Conservation (phyloP, 2,329 filamentous ascomycete genomes). For the Drechslerella dactyloides region DNA sequence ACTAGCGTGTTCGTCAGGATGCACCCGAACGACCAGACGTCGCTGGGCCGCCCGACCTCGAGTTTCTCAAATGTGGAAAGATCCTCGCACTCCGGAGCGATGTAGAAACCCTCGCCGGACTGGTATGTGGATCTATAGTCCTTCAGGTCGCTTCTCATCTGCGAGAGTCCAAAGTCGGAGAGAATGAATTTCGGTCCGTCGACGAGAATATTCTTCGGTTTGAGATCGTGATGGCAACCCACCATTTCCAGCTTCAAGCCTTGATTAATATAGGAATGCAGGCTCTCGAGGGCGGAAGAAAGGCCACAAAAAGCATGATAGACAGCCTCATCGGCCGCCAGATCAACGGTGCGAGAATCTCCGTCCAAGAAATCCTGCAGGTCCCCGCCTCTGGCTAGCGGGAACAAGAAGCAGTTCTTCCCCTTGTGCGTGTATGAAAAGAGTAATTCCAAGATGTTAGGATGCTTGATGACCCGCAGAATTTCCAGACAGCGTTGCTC, state of each 20-base stretch:
- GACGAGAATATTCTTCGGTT: constrained; percentile 56
- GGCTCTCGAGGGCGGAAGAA: constrained; percentile 52
- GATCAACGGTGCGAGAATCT: neutral
- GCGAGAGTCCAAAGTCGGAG: constrained; percentile 55
- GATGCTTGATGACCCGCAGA: neutral
- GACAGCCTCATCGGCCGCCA: neutral
- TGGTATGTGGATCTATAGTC: constrained; percentile 48
- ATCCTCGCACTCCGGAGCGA: constrained; percentile 53
- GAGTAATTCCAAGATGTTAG: neutral
- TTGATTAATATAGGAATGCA: constrained; percentile 52
- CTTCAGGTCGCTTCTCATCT: constrained; percentile 30
- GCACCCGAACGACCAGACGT: constrained; percentile 56
- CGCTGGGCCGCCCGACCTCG: constrained; percentile 49
- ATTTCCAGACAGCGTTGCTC: constrained; percentile 5
- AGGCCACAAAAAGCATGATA: constrained; percentile 41
- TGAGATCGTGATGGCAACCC: constrained; percentile 56
- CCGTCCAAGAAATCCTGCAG: neutral
- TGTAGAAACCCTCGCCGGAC: constrained; percentile 36
- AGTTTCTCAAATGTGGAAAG: neutral
- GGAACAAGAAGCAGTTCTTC: constrained; percentile 6
- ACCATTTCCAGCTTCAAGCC: constrained; percentile 49
- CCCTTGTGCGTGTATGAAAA: constrained; percentile 1
- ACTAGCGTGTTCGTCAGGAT: constrained; percentile 53
- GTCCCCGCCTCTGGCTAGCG: neutral
- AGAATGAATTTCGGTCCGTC: constrained; percentile 53